Evolutionary conservation across 805 yeast species (phyloP), one percentile per base, ranked within the genome.

Genomic region (Ogataea paraovalis): DNA sequence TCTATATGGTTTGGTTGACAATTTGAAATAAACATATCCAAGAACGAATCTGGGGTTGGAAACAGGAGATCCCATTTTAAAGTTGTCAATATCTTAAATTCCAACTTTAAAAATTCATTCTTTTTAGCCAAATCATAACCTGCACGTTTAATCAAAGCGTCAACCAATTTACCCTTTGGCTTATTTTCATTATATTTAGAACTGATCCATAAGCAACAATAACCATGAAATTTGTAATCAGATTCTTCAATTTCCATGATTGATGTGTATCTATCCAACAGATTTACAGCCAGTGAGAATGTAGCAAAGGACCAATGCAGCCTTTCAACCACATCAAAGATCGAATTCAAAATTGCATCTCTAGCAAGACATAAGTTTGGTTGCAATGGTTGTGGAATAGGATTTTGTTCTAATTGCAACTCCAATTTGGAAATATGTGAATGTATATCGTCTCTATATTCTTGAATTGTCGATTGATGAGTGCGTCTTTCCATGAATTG

Each of bases 41-140:
- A 69, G 56, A 82, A 82, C 12, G 76, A 68, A 62, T 84, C 90
- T 54, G 79, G 76, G 3, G 87, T 80, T 21, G 87, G 80, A 30
- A 75, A 69, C 43, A 79, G 74, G 33, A 84, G 68, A 52, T 77
- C 72, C 92, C 92, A 86, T 46, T 79, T 71, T 51, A 86, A 68
- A 4, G 80, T 72, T 57, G 77, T 79, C 48, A 85, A 69, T 39
- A 86, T 73, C 56, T 82, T 83, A 48, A 81, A 73, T 61, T 86
- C 95, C 80, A 84, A 80, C 58, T 80, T 82, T 48, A 81, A 67
- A 59, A 85, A 65, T n/a, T 56, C 57, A 3, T 44, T 38, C 28
- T 61, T 59, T 2, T 54, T 42, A 25, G 52, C 54, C 12, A 54
- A 43, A 8, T 54, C 54, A 48, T 60, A 64, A 47, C 68, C 68